Evolutionary conservation across 1,139 yeast species (phyloP).

Genomic region (Pneumocystis murina): DNA sequence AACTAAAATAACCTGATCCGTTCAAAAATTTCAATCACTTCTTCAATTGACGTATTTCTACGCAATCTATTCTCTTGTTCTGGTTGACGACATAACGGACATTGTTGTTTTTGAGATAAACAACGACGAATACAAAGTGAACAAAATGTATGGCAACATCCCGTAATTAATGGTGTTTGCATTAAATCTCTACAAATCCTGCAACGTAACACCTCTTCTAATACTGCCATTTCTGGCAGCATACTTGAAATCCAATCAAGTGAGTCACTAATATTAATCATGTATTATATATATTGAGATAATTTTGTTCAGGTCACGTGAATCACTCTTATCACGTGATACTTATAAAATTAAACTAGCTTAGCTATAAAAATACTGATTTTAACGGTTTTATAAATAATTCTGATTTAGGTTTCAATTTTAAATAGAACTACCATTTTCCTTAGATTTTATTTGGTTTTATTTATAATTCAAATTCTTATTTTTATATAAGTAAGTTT

Average conservation of each 20-base stretch:
- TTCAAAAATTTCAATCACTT: conserved; percentile 44
- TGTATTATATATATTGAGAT: too few species aligned
- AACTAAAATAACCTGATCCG: neutral
- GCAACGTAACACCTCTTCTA: conserved; percentile 66
- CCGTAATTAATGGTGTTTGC: conserved; percentile 67
- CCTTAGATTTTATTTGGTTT: too few species aligned
- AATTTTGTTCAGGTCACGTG: too few species aligned
- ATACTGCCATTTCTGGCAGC: conserved; percentile 41
- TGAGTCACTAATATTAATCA: conserved; percentile 40
- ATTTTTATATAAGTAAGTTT: too few species aligned
- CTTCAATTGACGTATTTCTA: conserved; percentile 59
- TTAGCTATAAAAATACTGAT: too few species aligned
- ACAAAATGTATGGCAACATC: conserved; percentile 84
- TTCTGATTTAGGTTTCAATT: too few species aligned
- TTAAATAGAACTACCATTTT: too few species aligned
- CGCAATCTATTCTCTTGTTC: conserved; percentile 57
- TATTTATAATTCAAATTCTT: too few species aligned
- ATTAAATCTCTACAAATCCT: conserved; percentile 83
- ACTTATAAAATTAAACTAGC: too few species aligned
- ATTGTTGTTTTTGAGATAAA: conserved; percentile 41
- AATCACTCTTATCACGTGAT: too few species aligned
- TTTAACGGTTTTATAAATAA: too few species aligned
- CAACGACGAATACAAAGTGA: conserved; percentile 74
- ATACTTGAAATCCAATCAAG: conserved; percentile 47
- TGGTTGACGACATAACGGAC: conserved; percentile 69